Base-by-base conservation (phyloP, 176 grass and related monocot genomes). In the Poa annua region DNA sequence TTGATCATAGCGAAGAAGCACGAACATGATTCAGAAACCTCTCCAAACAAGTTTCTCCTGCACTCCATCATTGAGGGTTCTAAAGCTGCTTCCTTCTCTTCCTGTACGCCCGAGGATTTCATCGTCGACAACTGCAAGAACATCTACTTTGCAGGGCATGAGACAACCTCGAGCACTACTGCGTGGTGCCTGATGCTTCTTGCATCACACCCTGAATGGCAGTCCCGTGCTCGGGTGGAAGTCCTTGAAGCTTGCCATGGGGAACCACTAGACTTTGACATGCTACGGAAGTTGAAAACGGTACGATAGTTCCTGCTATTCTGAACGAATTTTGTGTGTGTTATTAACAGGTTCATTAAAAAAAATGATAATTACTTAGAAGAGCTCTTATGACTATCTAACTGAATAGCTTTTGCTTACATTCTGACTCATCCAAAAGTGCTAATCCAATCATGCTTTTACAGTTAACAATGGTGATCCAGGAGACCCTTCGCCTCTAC, bases 41-140 rank as follows among this genome's bases (percentile, higher is more conserved):
- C 74, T 10, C 44, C 20, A 0, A 72, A 35, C 1, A 88, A 84
- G 21, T 80, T 84, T 81, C 76, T 97, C 47, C 90, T 97, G 41
- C 86, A 92, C 24, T 79, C 90, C 44, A 88, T 97, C 38, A 78
- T 97, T 19, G 78, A 94, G 69, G 92, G 92, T 62, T 76, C 92
- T 24, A 71, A 71, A 44, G 8, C 76, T 6, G 42, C 26, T 1
- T 44, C 85, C 24, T 47, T 78, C 11, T 15, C 25, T 44, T 74
- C 86, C 11, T 26, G 55, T 13, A 81, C 71, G 0, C 6, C 69
- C 1, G 88, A 92, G 26, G 86, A 83, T 44, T 91, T 97, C 52
- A 92, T 94, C 1, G 81, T 94, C 4, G 92, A 94, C 79, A 97
- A 97, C 66, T 97, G 95, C 86, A 94, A 94, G 81, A 94, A 88